Conservation (phyloP, 257 asterid species). For the Jacaranda mimosifolia region DNA sequence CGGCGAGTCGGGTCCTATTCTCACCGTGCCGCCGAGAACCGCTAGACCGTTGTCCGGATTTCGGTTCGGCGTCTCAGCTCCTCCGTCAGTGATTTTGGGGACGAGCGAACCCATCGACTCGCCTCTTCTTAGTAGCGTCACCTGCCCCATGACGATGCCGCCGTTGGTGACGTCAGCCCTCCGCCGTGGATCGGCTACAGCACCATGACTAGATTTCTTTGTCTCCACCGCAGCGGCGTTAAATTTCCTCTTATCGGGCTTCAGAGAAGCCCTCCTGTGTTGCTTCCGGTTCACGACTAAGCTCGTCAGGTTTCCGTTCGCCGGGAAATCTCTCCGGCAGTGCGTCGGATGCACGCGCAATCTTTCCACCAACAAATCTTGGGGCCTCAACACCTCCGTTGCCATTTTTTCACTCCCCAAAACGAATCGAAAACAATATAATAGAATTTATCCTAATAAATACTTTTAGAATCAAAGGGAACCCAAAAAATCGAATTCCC, state of each 20-base stretch:
- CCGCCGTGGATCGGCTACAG: slow-evolving; percentile 18
- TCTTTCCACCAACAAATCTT: slow-evolving; percentile 35
- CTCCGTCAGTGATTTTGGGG: slow-evolving; percentile 30
- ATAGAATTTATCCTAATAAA: not conserved
- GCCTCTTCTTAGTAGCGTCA: slow-evolving; percentile 48
- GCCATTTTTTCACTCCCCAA: slow-evolving; percentile 39
- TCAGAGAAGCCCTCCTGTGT: slow-evolving; percentile 30
- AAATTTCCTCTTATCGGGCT: slow-evolving; percentile 34
- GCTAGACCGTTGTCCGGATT: slow-evolving; percentile 30
- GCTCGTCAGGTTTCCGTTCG: slow-evolving; percentile 15
- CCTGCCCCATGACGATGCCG: slow-evolving; percentile 32
- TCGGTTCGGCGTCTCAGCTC: not conserved
- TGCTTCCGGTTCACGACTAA: slow-evolving; percentile 26
- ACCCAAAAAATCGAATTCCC: not conserved
- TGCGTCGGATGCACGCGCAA: slow-evolving; percentile 32
- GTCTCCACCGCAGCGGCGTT: slow-evolving; percentile 29
- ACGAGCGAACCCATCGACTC: slow-evolving; percentile 63
- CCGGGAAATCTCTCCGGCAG: slow-evolving; percentile 29
- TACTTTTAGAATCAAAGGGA: not conserved
- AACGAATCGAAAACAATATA: not conserved
- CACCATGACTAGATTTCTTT: slow-evolving; percentile 35
- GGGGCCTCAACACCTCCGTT: slow-evolving; percentile 48
- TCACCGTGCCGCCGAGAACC: slow-evolving; percentile 33
- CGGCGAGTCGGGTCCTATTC: slow-evolving; percentile 35
- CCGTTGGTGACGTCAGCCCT: not conserved